Evolutionary conservation across 1,284 basidiomycete genomes (phyloP).

Genomic region (Naganishia albida): DNA sequence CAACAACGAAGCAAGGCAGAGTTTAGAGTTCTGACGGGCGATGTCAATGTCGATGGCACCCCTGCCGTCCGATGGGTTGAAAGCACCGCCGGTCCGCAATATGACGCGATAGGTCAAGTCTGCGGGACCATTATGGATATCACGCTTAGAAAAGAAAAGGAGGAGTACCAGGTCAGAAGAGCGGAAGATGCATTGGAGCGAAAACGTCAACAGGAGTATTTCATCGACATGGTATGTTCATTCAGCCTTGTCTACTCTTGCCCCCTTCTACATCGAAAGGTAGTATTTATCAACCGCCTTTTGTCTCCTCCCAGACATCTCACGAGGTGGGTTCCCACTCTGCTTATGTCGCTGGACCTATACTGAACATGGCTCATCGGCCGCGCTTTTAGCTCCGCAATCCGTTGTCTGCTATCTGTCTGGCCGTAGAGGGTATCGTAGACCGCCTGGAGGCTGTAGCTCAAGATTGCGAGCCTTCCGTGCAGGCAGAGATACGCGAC

Average conservation of each 20-base stretch:
- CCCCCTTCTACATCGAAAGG: background rate
- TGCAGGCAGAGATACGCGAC: slow-evolving; percentile 27
- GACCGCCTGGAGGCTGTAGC: slow-evolving; percentile 35
- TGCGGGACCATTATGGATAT: slow-evolving; percentile 38
- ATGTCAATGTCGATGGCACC: slow-evolving; percentile 14
- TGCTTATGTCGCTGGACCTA: too few species aligned
- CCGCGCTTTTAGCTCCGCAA: slow-evolving; percentile 33
- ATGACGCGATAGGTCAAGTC: slow-evolving; percentile 22
- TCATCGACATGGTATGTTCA: slow-evolving; percentile 39
- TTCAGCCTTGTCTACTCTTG: background rate
- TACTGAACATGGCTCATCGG: too few species aligned
- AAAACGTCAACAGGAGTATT: slow-evolving; percentile 38
- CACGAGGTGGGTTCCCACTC: slow-evolving; percentile 26
- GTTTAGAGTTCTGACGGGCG: slow-evolving; percentile 34
- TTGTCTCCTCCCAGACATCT: slow-evolving; percentile 5
- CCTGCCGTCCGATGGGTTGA: slow-evolving; percentile 32
- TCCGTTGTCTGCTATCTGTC: slow-evolving; percentile 39
- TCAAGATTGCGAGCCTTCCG: background rate
- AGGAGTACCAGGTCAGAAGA: slow-evolving; percentile 36
- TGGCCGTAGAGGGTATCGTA: slow-evolving; percentile 37
- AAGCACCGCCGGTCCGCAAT: slow-evolving; percentile 29
- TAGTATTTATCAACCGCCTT: background rate
- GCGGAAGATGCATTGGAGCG: slow-evolving; percentile 39
- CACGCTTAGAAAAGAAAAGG: slow-evolving; percentile 35
- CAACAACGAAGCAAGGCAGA: slow-evolving; percentile 30